Base-by-base conservation (phyloP, 177 flowering plant species). In the Tripterygium wilfordii region DNA sequence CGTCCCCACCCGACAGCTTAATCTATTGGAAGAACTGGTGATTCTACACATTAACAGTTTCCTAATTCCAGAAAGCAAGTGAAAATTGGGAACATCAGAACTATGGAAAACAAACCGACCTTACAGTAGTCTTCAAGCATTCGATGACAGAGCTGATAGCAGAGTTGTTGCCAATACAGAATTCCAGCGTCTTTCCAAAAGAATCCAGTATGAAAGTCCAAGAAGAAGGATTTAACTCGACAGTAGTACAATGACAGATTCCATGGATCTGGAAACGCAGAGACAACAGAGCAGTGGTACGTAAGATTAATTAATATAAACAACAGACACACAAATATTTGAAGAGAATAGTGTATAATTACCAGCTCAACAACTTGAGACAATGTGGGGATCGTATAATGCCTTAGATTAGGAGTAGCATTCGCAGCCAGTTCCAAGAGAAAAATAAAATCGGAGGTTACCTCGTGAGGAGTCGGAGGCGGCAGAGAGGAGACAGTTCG, bases 371-470 rank as follows among this genome's bases (percentile, higher is more conserved):
- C 69, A 32, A 69, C 42, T 6, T 58, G 63, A 23, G 61, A 16
- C 22, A 51, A 66, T 1, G 65, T 49, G 16, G 54, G 40, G 4
- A 33, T 26, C 23, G 22, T 40, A 33, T 66, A 62, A 14, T 66
- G 72, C 14, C 27, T 10, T 0, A 9, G 8, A 19, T 45, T 16
- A 1, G 38, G 38, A 7, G 44, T 39, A 40, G 54, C 19, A 47
- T 40, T 42, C 5, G 60, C 50, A 17, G 48, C 58, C 64, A 85
- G 49, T 62, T 85, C 80, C 58, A 85, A 21, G 29, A 88, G 50
- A 47, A 85, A 61, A 66, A 76, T 49, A 46, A 81, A 26, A 65
- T 91, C 98, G 2, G 85, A 77, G 0, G 78, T 53, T n/a, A n/a
- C 94, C 78, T 90, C 97, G 58, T 67, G 85, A 36, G 81, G 66